Conservation (phyloP, 1,139 yeast genomes). For the Diutina scorzettiae region DNA sequence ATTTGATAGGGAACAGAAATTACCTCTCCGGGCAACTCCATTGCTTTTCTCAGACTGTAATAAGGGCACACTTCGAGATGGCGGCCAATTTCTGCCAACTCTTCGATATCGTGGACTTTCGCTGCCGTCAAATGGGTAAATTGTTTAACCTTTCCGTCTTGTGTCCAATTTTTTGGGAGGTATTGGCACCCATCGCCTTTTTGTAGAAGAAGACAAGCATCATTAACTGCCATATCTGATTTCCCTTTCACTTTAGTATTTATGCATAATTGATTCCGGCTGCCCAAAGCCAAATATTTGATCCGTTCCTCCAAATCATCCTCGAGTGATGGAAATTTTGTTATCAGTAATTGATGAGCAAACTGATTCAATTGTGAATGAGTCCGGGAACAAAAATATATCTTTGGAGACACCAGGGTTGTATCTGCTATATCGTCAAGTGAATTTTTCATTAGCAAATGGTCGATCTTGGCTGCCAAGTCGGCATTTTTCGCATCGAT, state of each 20-base stretch:
- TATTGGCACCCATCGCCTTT: slow-evolving; percentile 36
- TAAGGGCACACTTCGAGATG: slow-evolving; percentile 64
- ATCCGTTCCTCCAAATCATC: slow-evolving; percentile 27
- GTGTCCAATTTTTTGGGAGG: slow-evolving; percentile 20
- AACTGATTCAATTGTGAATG: slow-evolving; percentile 85
- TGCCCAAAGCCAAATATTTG: slow-evolving; percentile 61
- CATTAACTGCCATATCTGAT: slow-evolving; percentile 51
- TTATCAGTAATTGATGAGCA: slow-evolving; percentile 55
- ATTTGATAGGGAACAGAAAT: slow-evolving; percentile 81
- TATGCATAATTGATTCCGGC: slow-evolving; percentile 79
- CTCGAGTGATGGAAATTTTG: slow-evolving; percentile 55
- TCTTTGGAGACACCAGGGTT: no score
- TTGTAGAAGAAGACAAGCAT: slow-evolving; percentile 70
- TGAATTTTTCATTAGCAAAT: slow-evolving; percentile 16
- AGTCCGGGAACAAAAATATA: slow-evolving; percentile 70
- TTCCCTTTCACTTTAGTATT: slow-evolving; percentile 46
- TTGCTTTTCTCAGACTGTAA: slow-evolving; percentile 52
- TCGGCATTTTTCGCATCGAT: slow-evolving; percentile 12
- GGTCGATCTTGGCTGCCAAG: slow-evolving; percentile 33
- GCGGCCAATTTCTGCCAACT: slow-evolving; percentile 50
- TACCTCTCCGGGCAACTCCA: slow-evolving; percentile 48
- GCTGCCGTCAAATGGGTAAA: slow-evolving; percentile 54
- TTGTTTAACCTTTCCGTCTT: slow-evolving; percentile 17
- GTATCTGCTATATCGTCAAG: neutral
- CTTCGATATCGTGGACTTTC: slow-evolving; percentile 73